These are phyloP conservation scores for Talaromyces trachyspermus DNA, from an alignment of 495 filamentous ascomycete genomes.

Conservation along the genomic window DNA sequence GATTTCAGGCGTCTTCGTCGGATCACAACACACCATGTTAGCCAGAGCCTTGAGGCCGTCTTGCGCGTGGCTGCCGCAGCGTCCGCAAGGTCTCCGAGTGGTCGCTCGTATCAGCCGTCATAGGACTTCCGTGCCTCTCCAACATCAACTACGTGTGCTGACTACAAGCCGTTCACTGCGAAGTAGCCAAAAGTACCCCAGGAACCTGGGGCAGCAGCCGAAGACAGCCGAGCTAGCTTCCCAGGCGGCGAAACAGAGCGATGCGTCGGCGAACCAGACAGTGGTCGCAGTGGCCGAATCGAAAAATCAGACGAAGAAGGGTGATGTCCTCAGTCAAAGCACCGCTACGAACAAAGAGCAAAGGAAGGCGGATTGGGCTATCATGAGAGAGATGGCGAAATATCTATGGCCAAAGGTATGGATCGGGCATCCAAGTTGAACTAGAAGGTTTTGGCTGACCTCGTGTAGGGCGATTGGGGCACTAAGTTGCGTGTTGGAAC, in stretches of 20 bases:
- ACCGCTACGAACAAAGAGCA: slow-evolving; percentile 68
- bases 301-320: slow-evolving; percentile 33
- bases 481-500: slow-evolving; percentile 79
- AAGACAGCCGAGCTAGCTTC: slow-evolving; percentile 10
- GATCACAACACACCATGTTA: slow-evolving; percentile 28
- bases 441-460: not conserved
- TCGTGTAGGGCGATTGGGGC: slow-evolving; percentile 56
- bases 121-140: slow-evolving; percentile 16
- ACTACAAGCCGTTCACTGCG: slow-evolving; percentile 14
- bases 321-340: slow-evolving; percentile 49
- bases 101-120: slow-evolving; percentile 20
- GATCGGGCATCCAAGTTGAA: not conserved
- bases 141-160: slow-evolving; percentile 24
- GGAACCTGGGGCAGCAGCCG: slow-evolving; percentile 10
- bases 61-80: slow-evolving; percentile 31
- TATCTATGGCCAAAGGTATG: slow-evolving; percentile 93
- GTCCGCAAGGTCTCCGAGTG: slow-evolving; percentile 22
- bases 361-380: slow-evolving; percentile 94
- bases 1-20: no score
- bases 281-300: slow-evolving; percentile 16
- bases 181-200: slow-evolving; percentile 15
- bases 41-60: slow-evolving; percentile 35
- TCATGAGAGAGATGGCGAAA: slow-evolving; percentile 92
- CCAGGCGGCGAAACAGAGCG: slow-evolving; percentile 2
- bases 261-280: slow-evolving; percentile 9